Evolutionary conservation across 257 asterid species (phyloP).

Genomic region (Rubia yunnanensis): DNA sequence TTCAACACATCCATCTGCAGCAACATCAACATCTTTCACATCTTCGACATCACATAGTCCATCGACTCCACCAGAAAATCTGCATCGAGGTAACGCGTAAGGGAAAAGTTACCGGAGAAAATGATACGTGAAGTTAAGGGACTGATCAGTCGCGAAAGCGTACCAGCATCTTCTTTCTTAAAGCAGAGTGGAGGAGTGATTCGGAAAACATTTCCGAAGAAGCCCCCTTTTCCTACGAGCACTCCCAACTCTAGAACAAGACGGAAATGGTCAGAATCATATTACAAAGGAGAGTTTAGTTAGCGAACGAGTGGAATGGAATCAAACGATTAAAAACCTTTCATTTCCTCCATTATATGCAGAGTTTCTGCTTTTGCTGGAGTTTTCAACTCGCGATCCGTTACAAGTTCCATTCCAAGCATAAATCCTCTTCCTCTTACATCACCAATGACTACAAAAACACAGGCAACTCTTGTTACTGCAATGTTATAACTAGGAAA

Average conservation of each 20-base stretch:
- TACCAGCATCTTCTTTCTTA: constrained; percentile 89
- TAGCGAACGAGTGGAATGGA: not conserved
- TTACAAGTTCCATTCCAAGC: constrained; percentile 91
- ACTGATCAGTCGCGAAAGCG: not conserved
- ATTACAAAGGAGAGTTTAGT: not conserved
- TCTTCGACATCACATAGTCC: constrained; percentile 58
- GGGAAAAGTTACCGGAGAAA: not conserved
- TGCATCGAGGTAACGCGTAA: constrained; percentile 9
- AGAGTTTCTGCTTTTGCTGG: constrained; percentile 78
- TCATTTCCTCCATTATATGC: constrained; percentile 68
- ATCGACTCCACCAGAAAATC: constrained; percentile 68
- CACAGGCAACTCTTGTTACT: not conserved
- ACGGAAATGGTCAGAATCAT: no score
- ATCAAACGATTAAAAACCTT: constrained; percentile 42
- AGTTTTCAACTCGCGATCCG: constrained; percentile 53
- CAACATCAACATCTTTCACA: constrained; percentile 20
- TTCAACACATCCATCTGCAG: not conserved
- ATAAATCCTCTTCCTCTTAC: constrained; percentile 92
- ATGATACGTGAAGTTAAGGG: not conserved
- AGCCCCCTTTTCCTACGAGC: constrained; percentile 85
- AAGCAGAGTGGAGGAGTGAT: constrained; percentile 97
- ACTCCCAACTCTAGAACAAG: constrained; percentile 66
- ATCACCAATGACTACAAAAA: constrained; percentile 65
- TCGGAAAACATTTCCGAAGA: constrained; percentile 78
- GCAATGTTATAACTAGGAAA: not conserved